phyloP scores from a whole-genome alignment of 371 early-diverging fungal genomes.

The Mortierella sp. region DNA sequence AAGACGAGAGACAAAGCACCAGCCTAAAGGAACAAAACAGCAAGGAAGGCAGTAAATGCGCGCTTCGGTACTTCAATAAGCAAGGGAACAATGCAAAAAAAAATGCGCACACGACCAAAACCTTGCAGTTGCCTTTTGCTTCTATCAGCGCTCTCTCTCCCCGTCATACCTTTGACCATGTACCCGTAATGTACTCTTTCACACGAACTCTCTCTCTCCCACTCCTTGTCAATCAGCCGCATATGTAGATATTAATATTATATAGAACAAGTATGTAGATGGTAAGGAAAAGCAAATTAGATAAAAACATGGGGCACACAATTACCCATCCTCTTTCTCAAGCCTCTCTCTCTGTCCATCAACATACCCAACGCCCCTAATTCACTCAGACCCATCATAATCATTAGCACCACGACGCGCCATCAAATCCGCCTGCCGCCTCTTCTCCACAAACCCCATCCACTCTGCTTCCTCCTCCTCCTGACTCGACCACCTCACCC shows the following conservation, averaged over 20 bases:
- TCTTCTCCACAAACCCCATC: constrained; percentile 33
- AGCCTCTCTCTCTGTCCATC: too few species aligned
- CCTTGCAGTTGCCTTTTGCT: background rate
- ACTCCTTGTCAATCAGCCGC: background rate
- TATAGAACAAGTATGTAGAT: background rate
- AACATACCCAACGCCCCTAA: too few species aligned
- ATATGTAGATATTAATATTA: background rate
- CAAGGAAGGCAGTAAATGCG: background rate
- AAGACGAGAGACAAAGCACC: background rate
- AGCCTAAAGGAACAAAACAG: background rate
- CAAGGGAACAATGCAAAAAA: background rate
- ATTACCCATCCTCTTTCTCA: background rate
- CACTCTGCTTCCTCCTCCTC: constrained; percentile 55
- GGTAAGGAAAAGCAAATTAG: background rate
- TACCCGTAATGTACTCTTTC: background rate
- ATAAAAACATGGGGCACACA: background rate
- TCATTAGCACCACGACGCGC: background rate
- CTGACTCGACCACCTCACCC: constrained; percentile 24
- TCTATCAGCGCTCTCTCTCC: background rate
- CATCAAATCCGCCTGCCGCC: constrained; percentile 5
- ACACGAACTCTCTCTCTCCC: background rate
- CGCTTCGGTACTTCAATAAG: background rate
- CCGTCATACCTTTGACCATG: constrained; percentile 9
- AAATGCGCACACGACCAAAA: constrained; percentile 3
- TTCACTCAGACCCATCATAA: background rate